These are phyloP conservation scores for Populus hybrid DNA, from an alignment of 441 rosid genomes.

Conservation along the genomic window DNA sequence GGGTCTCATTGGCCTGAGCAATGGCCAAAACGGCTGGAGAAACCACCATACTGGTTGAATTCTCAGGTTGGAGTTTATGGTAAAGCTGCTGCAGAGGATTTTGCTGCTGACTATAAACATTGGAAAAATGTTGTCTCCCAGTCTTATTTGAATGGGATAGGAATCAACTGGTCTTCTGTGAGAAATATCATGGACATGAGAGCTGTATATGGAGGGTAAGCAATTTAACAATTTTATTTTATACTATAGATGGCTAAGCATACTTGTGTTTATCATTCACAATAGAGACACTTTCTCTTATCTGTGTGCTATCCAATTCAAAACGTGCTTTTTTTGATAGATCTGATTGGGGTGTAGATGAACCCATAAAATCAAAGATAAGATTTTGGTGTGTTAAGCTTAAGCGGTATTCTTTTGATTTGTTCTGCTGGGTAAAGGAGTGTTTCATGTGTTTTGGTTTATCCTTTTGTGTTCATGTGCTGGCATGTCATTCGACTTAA, in stretches of 20 bases:
- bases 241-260: neutral
- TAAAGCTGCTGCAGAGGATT: slow-evolving; percentile 85
- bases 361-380: too few relatives aligned
- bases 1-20: slow-evolving; percentile 94
- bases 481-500: neutral
- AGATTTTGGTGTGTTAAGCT: neutral
- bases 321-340: neutral
- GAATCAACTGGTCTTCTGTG: slow-evolving; percentile 77
- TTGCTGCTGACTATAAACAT: slow-evolving; percentile 62
- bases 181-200: slow-evolving; percentile 98
- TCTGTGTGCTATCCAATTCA: neutral
- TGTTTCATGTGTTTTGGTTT: neutral
- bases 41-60: slow-evolving; percentile 75
- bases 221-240: neutral
- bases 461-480: neutral
- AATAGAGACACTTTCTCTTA: neutral
- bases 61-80: slow-evolving; percentile 87
- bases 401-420: neutral
- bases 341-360: too few relatives aligned
- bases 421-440: neutral
- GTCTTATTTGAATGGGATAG: slow-evolving; percentile 74
- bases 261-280: neutral
- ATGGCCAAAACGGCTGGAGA: slow-evolving; percentile 83
- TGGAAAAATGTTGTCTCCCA: slow-evolving; percentile 87
- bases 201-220: slow-evolving; percentile 95